These are phyloP conservation scores for Cardamine chenopodiifolia DNA, from an alignment of 345 rosid species.

Conservation along the genomic window DNA sequence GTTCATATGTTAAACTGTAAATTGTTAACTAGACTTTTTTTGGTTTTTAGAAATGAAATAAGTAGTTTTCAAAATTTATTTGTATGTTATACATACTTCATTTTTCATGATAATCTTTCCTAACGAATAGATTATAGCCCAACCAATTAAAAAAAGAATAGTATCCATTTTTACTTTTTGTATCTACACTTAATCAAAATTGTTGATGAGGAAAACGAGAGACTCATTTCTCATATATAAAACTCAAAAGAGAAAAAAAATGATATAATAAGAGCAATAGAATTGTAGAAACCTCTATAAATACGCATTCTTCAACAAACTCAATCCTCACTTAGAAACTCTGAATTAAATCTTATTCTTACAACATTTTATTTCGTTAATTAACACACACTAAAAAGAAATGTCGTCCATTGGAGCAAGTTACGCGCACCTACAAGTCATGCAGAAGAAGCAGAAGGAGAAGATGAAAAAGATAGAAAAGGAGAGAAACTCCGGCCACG, in stretches of 20 bases:
- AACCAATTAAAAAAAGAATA: background rate
- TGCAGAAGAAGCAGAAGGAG: slow-evolving; percentile 38
- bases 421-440: slow-evolving; percentile 38
- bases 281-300: slow-evolving; percentile 22
- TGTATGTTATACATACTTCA: background rate
- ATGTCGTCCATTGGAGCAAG: slow-evolving; percentile 44
- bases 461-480: slow-evolving; percentile 21
- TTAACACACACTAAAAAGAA: background rate
- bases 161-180: background rate
- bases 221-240: background rate
- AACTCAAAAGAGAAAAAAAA: background rate
- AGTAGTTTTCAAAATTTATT: background rate
- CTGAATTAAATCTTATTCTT: background rate
- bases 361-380: background rate
- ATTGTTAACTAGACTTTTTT: background rate
- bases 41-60: background rate
- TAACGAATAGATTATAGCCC: background rate
- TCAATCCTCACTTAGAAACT: slow-evolving; percentile 28
- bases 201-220: slow-evolving; percentile 24
- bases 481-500: slow-evolving; percentile 3
- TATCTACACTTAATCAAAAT: slow-evolving; percentile 12
- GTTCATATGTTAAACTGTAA: background rate
- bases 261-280: slow-evolving; percentile 5
- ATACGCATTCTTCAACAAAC: slow-evolving; percentile 25
- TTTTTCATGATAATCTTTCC: background rate